Base-by-base conservation (phyloP, 176 grass and related monocot species). In the Carex cristatella region DNA sequence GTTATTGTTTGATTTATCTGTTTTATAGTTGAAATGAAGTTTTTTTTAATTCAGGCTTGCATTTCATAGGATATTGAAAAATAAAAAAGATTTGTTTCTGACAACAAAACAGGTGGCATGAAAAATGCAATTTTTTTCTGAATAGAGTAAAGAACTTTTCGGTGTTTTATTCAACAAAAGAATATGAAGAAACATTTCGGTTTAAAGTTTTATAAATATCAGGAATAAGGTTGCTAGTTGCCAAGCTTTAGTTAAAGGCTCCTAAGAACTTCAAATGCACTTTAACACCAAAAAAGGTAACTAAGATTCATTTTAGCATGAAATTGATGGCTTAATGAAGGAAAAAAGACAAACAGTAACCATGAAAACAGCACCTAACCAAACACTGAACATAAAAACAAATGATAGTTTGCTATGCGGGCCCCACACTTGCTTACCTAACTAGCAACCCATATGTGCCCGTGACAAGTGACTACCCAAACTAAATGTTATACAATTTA, bases 361-460 rank as follows among this genome's bases (percentile, higher is more conserved):
- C 86, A 75, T 77, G 68, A 84, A 83, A 77, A 32, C 61, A 59
- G 61, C 80, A 12, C 56, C 57, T 83, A 30, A 83, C 65, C 86
- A 84, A 77, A 83, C 46, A 15, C 28, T 69, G 49, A 69, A 82
- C 40, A 65, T 82, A 49, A 81, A 81, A 79, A 79, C 53, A 79
- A 57, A 79, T 35, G 15, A 79, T 33, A 58, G 30, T 58, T 79
- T 79, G 74, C 2, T 56, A 51, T 23, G 10, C 55, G 14, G 75
- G 55, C 56, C 38, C 69, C 62, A 69, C 62, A 42, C 42, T 55
- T 66, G 38, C 48, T 46, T 58, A 68, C 75, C 85, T 40, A 86
- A 68, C 74, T 58, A 58, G 44, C 60, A 86, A 80, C 8, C 12
- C 30, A 67, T 53, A 48, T 27, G 10, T 70, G n/a, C 53, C 53